Evolutionary conservation across 176 grass and related monocot genomes (phyloP).

Genomic region (Avena insularis): DNA sequence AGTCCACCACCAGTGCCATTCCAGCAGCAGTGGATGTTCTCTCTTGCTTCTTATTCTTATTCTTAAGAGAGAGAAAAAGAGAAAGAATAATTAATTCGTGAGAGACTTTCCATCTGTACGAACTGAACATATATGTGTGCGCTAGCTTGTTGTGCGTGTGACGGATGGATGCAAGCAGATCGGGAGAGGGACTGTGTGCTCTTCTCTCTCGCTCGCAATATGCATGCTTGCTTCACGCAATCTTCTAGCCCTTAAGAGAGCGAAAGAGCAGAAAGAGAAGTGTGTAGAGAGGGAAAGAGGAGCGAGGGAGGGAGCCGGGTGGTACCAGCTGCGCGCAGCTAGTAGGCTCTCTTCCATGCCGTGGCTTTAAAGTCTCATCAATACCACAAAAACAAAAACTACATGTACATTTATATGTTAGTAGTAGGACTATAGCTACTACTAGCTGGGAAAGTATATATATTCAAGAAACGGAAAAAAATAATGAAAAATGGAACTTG

Average conservation of each 20-base stretch:
- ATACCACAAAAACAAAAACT: slow-evolving; percentile 74
- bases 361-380: slow-evolving; percentile 99
- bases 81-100: neutral
- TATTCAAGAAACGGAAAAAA: neutral
- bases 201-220: neutral
- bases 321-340: slow-evolving; percentile 49
- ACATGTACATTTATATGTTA: slow-evolving; percentile 25
- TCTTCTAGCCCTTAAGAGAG: slow-evolving; percentile 65
- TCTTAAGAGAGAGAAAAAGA: neutral
- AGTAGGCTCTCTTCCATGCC: slow-evolving; percentile 66
- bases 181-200: slow-evolving; percentile 43
- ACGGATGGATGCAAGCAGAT: slow-evolving; percentile 42
- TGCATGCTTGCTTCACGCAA: slow-evolving; percentile 99
- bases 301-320: neutral
- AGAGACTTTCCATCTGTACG: slow-evolving; percentile 4
- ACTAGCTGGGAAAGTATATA: neutral
- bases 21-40: slow-evolving; percentile 5
- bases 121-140: neutral
- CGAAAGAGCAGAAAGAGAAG: slow-evolving; percentile 61
- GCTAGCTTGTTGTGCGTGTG: neutral
- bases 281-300: slow-evolving; percentile 53
- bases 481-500: slow-evolving; percentile 52
- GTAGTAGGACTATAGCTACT: neutral
- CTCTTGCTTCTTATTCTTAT: neutral
- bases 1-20: neutral